A percentile compares a stretch with the other conserved stretches of the same genome.
These are phyloP conservation scores for Phytophthora boehmeriae DNA, from an alignment of 352 stramenopile species.

Conservation along the genomic window DNA sequence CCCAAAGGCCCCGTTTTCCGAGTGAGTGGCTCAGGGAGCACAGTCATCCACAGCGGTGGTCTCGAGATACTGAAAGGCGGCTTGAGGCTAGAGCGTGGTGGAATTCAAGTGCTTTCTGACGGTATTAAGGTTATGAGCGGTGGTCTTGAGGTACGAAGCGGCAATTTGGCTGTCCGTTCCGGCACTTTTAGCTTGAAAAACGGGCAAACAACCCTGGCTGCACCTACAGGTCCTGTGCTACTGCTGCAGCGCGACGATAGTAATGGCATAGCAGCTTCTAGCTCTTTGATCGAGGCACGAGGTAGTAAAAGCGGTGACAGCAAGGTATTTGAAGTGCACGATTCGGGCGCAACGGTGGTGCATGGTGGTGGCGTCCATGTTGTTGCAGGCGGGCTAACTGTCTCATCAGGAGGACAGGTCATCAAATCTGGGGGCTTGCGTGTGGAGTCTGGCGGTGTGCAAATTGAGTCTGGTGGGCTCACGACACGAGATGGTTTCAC, in stretches of 20 bases:
- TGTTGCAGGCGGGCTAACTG: constrained; percentile 48
- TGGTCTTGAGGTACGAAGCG: constrained; percentile 47
- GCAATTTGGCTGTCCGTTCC: constrained; percentile 44
- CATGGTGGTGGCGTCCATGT: constrained; percentile 64
- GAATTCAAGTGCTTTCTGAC: constrained; percentile 63
- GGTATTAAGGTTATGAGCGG: constrained; percentile 54
- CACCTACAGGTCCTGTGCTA: constrained; percentile 22
- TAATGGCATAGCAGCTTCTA: constrained; percentile 20
- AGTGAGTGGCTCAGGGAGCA: constrained; percentile 54
- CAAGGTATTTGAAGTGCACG: constrained; percentile 62
- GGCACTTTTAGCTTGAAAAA: constrained; percentile 49
- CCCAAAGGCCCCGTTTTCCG: constrained; percentile 51
- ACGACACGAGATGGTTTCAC: constrained; percentile 60
- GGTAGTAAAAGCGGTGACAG: constrained; percentile 24
- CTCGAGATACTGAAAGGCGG: constrained; percentile 65
- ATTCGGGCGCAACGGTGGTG: constrained; percentile 54
- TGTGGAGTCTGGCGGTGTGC: constrained; percentile 59
- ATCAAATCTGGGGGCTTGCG: constrained; percentile 65
- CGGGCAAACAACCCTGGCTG: constrained; percentile 37
- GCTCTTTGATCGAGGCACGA: constrained; percentile 38
- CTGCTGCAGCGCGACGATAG: constrained; percentile 29
- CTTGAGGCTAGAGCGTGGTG: constrained; percentile 59
- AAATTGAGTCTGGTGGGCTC: constrained; percentile 56
- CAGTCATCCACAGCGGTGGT: constrained; percentile 60
- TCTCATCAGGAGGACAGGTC: constrained; percentile 61